These are phyloP conservation scores for Suaeda aralocaspica DNA, from an alignment of 148 eudicot genomes.

Conservation along the genomic window DNA sequence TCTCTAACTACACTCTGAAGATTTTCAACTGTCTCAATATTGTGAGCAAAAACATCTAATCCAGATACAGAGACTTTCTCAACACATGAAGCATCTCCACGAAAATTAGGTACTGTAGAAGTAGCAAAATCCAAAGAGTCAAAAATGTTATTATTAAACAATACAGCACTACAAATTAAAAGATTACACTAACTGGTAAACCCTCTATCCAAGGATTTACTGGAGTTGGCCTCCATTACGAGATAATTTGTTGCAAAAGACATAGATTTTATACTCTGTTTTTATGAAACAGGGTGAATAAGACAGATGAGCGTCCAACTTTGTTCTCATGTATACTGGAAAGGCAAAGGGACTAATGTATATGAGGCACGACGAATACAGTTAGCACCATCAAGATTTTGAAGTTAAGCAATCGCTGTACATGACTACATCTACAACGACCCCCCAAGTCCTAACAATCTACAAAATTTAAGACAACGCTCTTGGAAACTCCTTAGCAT, in stretches of 20 bases:
- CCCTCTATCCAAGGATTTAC: too few species aligned
- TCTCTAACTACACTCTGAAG: constrained; percentile 85
- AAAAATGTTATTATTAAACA: background rate
- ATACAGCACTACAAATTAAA: background rate
- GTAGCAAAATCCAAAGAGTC: too few species aligned
- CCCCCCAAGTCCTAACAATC: too few species aligned
- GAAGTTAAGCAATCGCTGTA: background rate
- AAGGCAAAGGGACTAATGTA: too few species aligned
- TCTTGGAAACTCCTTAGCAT: background rate
- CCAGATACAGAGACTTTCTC: constrained; percentile 88
- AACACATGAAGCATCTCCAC: constrained; percentile 73
- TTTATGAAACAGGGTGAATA: background rate
- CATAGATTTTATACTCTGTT: background rate
- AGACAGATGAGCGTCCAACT: background rate
- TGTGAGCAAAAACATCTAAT: constrained; percentile 89
- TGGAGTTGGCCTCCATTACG: too few species aligned
- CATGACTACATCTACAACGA: background rate
- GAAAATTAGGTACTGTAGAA: constrained; percentile 88
- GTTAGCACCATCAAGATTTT: constrained; percentile 1
- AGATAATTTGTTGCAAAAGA: background rate
- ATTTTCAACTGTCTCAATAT: constrained; percentile 97
- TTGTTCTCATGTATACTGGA: background rate
- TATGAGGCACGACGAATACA: background rate
- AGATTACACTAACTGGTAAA: too few species aligned
- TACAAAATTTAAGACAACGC: background rate